These are phyloP conservation scores for Stemphylium beticola DNA, from an alignment of 2,329 filamentous ascomycete genomes.

Conservation along the genomic window DNA sequence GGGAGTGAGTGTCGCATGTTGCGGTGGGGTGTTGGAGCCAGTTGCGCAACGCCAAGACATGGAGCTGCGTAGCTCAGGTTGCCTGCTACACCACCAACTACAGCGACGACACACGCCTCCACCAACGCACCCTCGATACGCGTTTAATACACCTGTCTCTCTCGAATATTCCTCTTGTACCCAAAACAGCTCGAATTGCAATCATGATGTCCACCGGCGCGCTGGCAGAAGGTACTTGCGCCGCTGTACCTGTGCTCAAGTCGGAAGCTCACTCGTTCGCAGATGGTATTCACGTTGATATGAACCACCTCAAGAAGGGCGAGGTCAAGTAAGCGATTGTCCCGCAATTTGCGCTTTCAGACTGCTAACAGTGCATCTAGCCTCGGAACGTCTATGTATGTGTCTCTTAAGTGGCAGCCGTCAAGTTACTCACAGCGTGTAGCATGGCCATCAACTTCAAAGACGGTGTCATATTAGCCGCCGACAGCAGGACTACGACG, in stretches of 20 bases:
- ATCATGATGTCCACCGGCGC: slow-evolving; percentile 46
- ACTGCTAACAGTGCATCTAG: slow-evolving; percentile 54
- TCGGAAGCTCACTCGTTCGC: slow-evolving; percentile 38
- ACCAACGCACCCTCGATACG: slow-evolving; percentile 2
- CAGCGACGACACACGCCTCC: slow-evolving; percentile 12
- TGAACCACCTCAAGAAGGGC: slow-evolving; percentile 97
- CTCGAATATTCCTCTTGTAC: not conserved
- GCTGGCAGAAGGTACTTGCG: slow-evolving; percentile 46
- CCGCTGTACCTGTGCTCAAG: slow-evolving; percentile 5
- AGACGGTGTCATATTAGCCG: slow-evolving; percentile 96
- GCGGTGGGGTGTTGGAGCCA: slow-evolving; percentile 7
- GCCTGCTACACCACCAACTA: slow-evolving; percentile 13
- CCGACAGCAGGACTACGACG: slow-evolving; percentile 96
- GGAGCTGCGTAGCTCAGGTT: slow-evolving; percentile 17
- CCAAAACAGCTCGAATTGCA: slow-evolving; percentile 9
- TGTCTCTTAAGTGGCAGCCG: slow-evolving; percentile 25
- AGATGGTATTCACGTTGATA: slow-evolving; percentile 99
- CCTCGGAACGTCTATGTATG: slow-evolving; percentile 96
- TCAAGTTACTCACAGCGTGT: slow-evolving; percentile 31
- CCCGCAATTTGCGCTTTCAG: not conserved
- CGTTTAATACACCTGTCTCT: not conserved
- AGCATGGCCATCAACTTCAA: slow-evolving; percentile 99
- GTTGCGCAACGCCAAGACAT: slow-evolving; percentile 26
- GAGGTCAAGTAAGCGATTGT: slow-evolving; percentile 87
- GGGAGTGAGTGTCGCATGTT: slow-evolving; percentile 9